phyloP scores from a whole-genome alignment of 202 grass and related monocot species.

The Musa balbisiana region DNA sequence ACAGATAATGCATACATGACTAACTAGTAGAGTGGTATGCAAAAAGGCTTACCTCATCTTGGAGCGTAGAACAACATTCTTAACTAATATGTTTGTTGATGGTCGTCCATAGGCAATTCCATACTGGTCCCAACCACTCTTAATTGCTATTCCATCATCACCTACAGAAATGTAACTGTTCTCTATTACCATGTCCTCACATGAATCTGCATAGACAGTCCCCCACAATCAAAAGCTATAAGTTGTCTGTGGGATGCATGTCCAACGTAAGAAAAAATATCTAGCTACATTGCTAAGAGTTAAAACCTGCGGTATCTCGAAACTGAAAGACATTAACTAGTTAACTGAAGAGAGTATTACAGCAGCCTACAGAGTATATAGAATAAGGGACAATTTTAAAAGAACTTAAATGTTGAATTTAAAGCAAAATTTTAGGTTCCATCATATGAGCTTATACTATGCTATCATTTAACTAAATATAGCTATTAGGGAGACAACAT shows the following conservation, averaged over 20 bases:
- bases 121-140: constrained; percentile 5
- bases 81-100: constrained; percentile 5
- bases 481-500: background rate
- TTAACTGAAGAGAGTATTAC: background rate
- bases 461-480: background rate
- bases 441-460: background rate
- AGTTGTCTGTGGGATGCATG: background rate
- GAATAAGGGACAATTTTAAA: background rate
- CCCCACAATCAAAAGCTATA: background rate
- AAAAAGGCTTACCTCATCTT: background rate
- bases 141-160: constrained; percentile 8
- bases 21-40: background rate
- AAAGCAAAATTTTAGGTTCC: background rate
- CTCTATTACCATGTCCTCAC: constrained; percentile 6
- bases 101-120: constrained; percentile 3
- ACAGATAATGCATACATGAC: background rate
- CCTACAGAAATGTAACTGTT: constrained; percentile 6
- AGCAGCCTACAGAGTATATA: background rate
- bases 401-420: background rate
- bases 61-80: constrained; percentile 4
- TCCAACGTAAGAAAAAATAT: background rate
- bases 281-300: no score
- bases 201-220: background rate
- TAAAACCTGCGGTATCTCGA: no score
- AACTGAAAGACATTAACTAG: background rate